Conservation (phyloP, 148 eudicot genomes). For the Camellia granthamiana region DNA sequence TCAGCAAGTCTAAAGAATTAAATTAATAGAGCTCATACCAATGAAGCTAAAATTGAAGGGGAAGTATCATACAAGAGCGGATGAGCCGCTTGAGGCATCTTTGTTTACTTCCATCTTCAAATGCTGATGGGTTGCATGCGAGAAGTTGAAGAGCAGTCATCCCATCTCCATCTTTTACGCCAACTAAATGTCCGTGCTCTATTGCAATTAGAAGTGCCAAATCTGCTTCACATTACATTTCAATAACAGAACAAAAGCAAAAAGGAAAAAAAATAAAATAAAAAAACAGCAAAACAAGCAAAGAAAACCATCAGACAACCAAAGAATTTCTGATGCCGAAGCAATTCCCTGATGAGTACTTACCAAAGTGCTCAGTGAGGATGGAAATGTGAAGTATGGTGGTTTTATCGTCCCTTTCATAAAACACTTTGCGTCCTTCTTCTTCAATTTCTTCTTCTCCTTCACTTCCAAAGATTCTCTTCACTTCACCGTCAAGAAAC, state of each 20-base stretch:
- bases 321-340: background rate
- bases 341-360: background rate
- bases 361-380: slow-evolving; percentile 6
- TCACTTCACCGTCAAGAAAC: background rate
- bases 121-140: background rate
- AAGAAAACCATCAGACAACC: background rate
- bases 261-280: background rate
- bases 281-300: background rate
- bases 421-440: background rate
- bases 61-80: slow-evolving; percentile 1
- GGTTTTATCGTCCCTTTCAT: background rate
- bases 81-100: background rate
- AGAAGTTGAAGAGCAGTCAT: slow-evolving; percentile 29
- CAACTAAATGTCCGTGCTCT: background rate
- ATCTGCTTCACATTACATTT: background rate
- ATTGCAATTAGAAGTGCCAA: slow-evolving; percentile 7
- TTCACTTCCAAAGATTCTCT: background rate
- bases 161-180: background rate
- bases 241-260: background rate
- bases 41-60: background rate
- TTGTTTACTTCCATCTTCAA: background rate
- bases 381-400: slow-evolving; percentile 11
- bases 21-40: too few relatives aligned
- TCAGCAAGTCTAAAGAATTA: too few relatives aligned
- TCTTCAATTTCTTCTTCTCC: background rate